Evolutionary conservation across 176 grass and related monocot genomes (phyloP), one percentile per base, ranked within the genome.

Genomic region (Tillandsia fasciculata): DNA sequence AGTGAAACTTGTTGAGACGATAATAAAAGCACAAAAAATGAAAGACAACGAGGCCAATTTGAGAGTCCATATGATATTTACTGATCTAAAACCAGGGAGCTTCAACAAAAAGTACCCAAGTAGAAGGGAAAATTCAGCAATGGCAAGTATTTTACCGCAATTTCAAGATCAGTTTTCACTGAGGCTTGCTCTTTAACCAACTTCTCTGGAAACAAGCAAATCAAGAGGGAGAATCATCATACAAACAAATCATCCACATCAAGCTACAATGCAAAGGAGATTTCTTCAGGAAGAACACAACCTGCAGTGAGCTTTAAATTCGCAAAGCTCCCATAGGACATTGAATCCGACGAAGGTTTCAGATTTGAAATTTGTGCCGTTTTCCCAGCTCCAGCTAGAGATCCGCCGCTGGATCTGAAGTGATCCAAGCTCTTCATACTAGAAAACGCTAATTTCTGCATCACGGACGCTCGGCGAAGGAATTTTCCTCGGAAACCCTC

Each of bases 261-360:
- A 63, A 50, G 69, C 11, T 17, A 3, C 13, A 65, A 52, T 11
- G 49, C 65, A 68, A 53, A 52, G 48, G 52, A 69, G 54, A 65
- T 53, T 8, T 52, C 10, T 59, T 59, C 20, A 24, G 11, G 23
- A 49, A 50, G 64, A 77, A 50, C 2, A 28, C 2, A 72, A 97
- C 93, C 93, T 87, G 89, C 93, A 76, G 89, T 92, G 27, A 90
- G 87, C 74, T 92, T 92, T 81, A 97, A 76, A 74, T 97, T 97
- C 64, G 84, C 79, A 72, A 97, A 90, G 79, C 89, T 90, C 71
- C 87, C 86, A 67, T 97, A 92, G 14, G 89, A 78, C 70, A 49
- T 85, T 74, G 79, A 83, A 72, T 96, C 88, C 33, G 67, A 87
- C 22, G 83, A 80, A 68, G 81, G 78, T 61, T 77, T 89, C 63